Conservation (phyloP, 176 grass and related monocot species). For the Phragmites australis region DNA sequence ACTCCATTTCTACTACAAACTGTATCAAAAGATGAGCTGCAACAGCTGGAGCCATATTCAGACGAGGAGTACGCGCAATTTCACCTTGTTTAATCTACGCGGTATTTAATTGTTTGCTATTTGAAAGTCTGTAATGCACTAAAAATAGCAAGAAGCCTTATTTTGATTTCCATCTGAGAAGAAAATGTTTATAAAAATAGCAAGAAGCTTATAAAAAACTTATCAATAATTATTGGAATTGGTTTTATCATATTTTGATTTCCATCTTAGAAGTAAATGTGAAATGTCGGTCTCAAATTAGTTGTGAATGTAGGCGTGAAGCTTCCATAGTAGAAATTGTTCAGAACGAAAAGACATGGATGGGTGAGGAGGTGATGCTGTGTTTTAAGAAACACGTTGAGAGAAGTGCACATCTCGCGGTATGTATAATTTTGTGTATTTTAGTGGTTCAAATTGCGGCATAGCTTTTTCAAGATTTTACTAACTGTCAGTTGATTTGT, state of each 20-base stretch:
- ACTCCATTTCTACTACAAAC: background rate
- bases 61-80: background rate
- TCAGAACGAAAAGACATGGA: constrained; percentile 18
- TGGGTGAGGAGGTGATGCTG: constrained; percentile 16
- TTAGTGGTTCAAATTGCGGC: background rate
- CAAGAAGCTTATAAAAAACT: too few relatives aligned
- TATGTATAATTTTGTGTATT: background rate
- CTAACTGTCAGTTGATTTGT: background rate
- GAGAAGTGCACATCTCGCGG: background rate
- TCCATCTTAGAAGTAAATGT: background rate
- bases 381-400: constrained; percentile 14
- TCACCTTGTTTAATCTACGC: background rate
- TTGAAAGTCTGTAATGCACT: too few relatives aligned
- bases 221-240: background rate
- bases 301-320: background rate
- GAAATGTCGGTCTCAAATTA: background rate
- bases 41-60: background rate
- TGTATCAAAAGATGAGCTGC: background rate
- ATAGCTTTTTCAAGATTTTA: background rate
- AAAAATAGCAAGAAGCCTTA: too few relatives aligned
- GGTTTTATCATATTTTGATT: background rate
- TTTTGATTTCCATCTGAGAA: too few relatives aligned
- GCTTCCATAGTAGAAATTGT: constrained; percentile 9
- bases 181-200: too few relatives aligned
- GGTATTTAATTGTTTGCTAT: background rate